Conservation (phyloP, 495 filamentous ascomycete species). For the Rhizodiscina lignyota region DNA sequence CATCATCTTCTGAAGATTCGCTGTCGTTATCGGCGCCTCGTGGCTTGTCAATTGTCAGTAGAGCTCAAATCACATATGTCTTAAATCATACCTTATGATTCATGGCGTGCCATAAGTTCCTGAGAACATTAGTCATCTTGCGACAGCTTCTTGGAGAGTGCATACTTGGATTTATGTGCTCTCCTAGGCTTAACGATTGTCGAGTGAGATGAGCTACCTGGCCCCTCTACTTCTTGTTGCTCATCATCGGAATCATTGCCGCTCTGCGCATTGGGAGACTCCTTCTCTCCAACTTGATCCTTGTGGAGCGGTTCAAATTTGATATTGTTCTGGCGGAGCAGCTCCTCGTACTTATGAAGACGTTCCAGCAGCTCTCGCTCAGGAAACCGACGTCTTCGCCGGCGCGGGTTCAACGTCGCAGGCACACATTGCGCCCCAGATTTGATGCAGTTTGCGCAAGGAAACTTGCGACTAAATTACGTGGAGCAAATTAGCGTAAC, state of each 20-base stretch:
- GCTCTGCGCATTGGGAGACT: slow-evolving; percentile 6
- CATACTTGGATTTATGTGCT: too few relatives aligned
- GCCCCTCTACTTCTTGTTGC: slow-evolving; percentile 6
- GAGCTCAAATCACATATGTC: too few relatives aligned
- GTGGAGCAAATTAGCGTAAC: too few relatives aligned
- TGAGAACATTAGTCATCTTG: too few relatives aligned
- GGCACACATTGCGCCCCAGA: slow-evolving; percentile 30
- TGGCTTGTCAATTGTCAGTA: too few relatives aligned
- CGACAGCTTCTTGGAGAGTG: too few relatives aligned
- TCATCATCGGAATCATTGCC: slow-evolving; percentile 16
- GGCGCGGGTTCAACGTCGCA: slow-evolving; percentile 23
- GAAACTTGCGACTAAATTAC: slow-evolving; percentile 38
- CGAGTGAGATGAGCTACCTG: slow-evolving; percentile 9
- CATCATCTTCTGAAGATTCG: too few relatives aligned
- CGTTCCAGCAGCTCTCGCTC: slow-evolving; percentile 38
- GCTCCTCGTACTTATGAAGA: slow-evolving; percentile 31
- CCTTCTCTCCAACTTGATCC: slow-evolving; percentile 8
- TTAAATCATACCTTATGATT: too few relatives aligned
- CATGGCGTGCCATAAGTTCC: too few relatives aligned
- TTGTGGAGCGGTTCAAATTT: slow-evolving; percentile 34
- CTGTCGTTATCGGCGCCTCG: too few relatives aligned
- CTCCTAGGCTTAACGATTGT: slow-evolving; percentile 17
- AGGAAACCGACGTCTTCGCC: slow-evolving; percentile 32
- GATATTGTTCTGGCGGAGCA: slow-evolving; percentile 35
- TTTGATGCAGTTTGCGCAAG: slow-evolving; percentile 34